Evolutionary conservation across 2,329 filamentous ascomycete species (phyloP).

Genomic region (Diaporthe vexans): DNA sequence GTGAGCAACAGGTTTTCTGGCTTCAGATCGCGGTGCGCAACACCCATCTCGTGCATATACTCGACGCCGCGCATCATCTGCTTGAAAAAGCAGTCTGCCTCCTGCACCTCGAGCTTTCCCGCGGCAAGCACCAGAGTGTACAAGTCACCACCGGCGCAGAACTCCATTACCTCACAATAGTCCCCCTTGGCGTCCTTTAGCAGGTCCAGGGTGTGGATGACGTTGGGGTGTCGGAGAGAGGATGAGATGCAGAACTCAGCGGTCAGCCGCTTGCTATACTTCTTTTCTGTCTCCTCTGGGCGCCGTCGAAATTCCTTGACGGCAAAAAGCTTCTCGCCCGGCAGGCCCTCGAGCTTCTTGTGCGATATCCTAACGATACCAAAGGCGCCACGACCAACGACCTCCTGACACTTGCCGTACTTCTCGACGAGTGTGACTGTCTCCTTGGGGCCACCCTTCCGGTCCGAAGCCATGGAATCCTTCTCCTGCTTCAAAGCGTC

Average conservation of each 20-base stretch:
- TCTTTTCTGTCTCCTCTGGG: constrained; percentile 94
- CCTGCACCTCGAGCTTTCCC: constrained; percentile 89
- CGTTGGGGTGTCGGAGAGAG: constrained; percentile 94
- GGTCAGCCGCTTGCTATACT: constrained; percentile 97
- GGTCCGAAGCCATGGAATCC: constrained; percentile 80
- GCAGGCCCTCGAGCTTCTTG: constrained; percentile 88
- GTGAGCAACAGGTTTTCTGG: constrained; percentile 96
- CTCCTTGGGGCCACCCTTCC: constrained; percentile 80
- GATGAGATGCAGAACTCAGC: constrained; percentile 99
- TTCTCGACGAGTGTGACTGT: constrained; percentile 90
- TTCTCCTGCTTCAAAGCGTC: constrained; percentile 92
- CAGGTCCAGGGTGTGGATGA: constrained; percentile 96
- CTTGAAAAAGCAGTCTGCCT: constrained; percentile 99
- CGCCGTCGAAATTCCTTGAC: constrained; percentile 98
- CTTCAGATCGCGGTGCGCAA: constrained; percentile 96
- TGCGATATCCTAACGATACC: constrained; percentile 98
- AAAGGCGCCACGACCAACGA: constrained; percentile 95
- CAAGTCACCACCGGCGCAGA: constrained; percentile 94
- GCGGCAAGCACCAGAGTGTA: constrained; percentile 94
- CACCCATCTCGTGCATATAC: constrained; percentile 99
- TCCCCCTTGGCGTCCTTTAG: constrained; percentile 97
- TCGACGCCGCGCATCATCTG: constrained; percentile 99
- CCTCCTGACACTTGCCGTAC: constrained; percentile 98
- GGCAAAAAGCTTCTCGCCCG: constrained; percentile 90
- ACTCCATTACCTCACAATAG: constrained; percentile 99